Base-by-base conservation (phyloP, 768 basidiomycete genomes). In the Mycena belliarum region DNA sequence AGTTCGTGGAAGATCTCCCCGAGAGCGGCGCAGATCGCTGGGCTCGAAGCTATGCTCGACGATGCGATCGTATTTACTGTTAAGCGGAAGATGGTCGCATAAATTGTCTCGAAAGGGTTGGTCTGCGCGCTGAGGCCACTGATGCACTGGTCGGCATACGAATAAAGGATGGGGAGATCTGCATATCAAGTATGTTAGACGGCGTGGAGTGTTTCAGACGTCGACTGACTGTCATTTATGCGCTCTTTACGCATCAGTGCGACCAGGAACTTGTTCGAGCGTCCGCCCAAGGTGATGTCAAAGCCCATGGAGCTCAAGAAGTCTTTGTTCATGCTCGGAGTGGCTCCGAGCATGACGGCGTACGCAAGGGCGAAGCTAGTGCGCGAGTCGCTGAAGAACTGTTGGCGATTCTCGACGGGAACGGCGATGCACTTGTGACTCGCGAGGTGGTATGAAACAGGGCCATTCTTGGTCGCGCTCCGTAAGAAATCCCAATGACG, bases 401-500 rank as follows among this genome's bases (percentile, higher is more conserved):
- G 28, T 2, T 42, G 41, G 6, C 41, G 41, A 23, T 15, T 42
- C 41, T 42, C 41, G 6, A 24, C 8, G 2, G 41, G 11, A 9
- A 42, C 6, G 5, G 50, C 50, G 5, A 51, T 51, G 50, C 37
- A 42, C 32, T 51, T 40, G 10, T 51, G 50, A 10, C 23, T 16
- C 2, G 50, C 50, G 2, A 51, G 50, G 38, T 41, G 50, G 38
- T 23, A 51, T 4, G 50, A 51, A 18, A 35, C 40, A 14, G 35
- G 12, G 28, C 55, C 55, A 4, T 56, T 11, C 26, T 42, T n/a
- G 3, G 55, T 56, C 14, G 40, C 55, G 4, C 28, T 37, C 21
- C 47, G 46, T 37, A 56, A 26, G 25, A 56, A 56, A 16, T 56
- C 55, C 55, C 55, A 49, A 18, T 56, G 55, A 26, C 20, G 20